Evolutionary conservation across 768 basidiomycete genomes (phyloP).

Genomic region (Boletus coccyginus): DNA sequence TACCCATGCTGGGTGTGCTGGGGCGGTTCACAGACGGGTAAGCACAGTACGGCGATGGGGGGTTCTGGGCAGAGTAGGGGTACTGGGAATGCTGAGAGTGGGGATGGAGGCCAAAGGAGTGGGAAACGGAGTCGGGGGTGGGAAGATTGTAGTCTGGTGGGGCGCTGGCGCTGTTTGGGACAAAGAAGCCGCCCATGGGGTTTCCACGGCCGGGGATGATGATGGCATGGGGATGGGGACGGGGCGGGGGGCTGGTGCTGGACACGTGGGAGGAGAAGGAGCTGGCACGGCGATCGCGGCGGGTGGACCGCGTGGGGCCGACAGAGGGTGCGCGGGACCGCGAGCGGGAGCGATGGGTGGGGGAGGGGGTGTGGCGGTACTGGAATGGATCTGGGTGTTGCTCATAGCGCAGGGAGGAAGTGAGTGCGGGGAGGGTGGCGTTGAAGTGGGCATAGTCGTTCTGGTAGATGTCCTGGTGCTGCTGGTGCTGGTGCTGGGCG

Average conservation of each 20-base stretch:
- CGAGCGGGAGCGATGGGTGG: constrained; percentile 44
- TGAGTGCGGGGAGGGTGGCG: constrained; percentile 49
- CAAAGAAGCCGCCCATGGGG: constrained; percentile 33
- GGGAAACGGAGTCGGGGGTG: constrained; percentile 39
- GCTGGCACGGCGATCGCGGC: constrained; percentile 54
- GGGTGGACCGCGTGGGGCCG: constrained; percentile 51
- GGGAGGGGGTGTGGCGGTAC: constrained; percentile 29
- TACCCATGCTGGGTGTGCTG: constrained; percentile 20
- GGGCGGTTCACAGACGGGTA: constrained; percentile 17
- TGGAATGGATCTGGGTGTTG: constrained; percentile 38
- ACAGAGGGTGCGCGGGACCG: constrained; percentile 37
- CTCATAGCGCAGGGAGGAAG: constrained; percentile 51
- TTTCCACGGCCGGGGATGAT: constrained; percentile 53
- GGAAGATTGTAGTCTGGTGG: constrained; percentile 42
- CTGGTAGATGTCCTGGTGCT: constrained; percentile 29
- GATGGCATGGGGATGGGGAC: constrained; percentile 60
- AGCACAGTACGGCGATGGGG: constrained; percentile 31
- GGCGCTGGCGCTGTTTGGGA: constrained; percentile 22
- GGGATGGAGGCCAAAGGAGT: constrained; percentile 33
- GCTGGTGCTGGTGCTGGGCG: constrained; percentile 33
- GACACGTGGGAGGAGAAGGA: constrained; percentile 57
- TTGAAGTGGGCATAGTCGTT: constrained; percentile 43
- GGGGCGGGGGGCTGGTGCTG: constrained; percentile 47
- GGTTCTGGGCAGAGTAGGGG: constrained; percentile 25
- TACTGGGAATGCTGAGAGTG: constrained; percentile 24